phyloP scores from a whole-genome alignment of 805 yeast species.

The Candida morakotiae region DNA sequence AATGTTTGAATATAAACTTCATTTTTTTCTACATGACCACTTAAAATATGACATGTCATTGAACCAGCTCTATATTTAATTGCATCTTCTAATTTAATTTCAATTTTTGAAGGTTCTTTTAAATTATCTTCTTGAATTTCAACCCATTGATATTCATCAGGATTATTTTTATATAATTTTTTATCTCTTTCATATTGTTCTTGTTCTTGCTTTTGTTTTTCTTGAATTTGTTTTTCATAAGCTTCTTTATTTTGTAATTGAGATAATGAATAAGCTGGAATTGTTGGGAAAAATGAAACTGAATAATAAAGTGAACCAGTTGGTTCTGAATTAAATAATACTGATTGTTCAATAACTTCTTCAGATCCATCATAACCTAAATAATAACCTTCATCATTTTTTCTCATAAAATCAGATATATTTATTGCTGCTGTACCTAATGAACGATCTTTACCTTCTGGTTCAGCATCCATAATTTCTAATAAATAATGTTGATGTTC shows the following conservation, averaged over 20 bases:
- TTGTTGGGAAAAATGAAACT: conserved; percentile 60
- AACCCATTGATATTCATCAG: conserved; percentile 64
- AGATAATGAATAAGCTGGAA: conserved; percentile 56
- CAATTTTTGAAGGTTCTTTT: conserved; percentile 35
- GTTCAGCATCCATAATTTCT: conserved; percentile 65
- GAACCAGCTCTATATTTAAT: conserved; percentile 59
- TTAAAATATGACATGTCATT: conserved; percentile 48
- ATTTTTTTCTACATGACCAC: conserved; percentile 46
- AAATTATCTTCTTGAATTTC: conserved; percentile 34
- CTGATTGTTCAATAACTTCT: conserved; percentile 43
- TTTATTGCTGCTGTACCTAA: conserved; percentile 57
- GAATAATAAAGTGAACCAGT: conserved; percentile 52
- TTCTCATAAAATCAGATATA: conserved; percentile 45
- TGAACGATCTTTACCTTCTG: conserved; percentile 56
- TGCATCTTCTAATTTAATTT: conserved; percentile 50
- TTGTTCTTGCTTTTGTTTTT: conserved; percentile 31
- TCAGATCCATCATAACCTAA: conserved; percentile 50
- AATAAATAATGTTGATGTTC: conserved; percentile 56
- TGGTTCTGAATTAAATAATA: conserved; percentile 29
- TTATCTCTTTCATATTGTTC: conserved; percentile 47
- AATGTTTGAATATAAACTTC: conserved; percentile 54
- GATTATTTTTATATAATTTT: conserved; percentile 50
- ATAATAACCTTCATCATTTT: conserved; percentile 43
- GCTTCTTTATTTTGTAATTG: conserved; percentile 48
- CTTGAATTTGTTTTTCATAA: conserved; percentile 34